Percentiles rank a stretch among this genome's conserved stretches.
Evolutionary conservation across 1,139 yeast genomes (phyloP).

Genomic region (Lodderomyces jiufengensis): DNA sequence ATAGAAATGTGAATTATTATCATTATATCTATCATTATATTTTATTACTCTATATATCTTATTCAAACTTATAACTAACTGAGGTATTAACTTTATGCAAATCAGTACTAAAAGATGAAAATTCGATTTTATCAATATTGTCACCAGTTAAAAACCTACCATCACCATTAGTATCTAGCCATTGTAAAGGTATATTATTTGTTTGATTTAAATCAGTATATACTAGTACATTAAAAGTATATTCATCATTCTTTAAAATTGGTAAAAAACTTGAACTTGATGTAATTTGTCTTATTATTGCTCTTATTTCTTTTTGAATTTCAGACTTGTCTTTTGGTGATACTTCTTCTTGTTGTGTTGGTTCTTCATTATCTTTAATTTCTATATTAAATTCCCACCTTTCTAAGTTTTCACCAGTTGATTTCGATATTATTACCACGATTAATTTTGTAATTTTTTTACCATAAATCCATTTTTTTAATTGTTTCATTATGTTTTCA

Average conservation of each 20-base stretch:
- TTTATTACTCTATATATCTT: not conserved
- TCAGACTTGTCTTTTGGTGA: conserved; percentile 39
- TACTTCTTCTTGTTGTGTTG: not conserved
- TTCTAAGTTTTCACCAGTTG: conserved; percentile 68
- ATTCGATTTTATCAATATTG: conserved; percentile 63
- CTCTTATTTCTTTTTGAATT: conserved; percentile 74
- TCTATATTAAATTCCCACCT: conserved; percentile 82
- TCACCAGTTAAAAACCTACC: conserved; percentile 51
- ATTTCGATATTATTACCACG: conserved; percentile 66
- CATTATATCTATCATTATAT: not conserved
- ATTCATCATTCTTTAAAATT: conserved; percentile 57
- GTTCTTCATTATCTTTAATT: conserved; percentile 20
- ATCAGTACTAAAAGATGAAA: conserved; percentile 66
- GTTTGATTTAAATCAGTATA: conserved; percentile 62
- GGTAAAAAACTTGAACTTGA: conserved; percentile 88
- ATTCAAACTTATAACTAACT: conserved; percentile 57
- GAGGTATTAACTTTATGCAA: conserved; percentile 71
- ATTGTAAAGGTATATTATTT: conserved; percentile 64
- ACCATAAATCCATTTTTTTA: conserved; percentile 77
- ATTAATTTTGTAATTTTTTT: conserved; percentile 69
- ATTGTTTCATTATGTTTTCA: conserved; percentile 63
- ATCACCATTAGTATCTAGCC: conserved; percentile 73
- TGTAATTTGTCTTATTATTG: conserved; percentile 83
- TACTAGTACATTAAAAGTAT: conserved; percentile 84
- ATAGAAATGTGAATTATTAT: too few species aligned